Conservation (phyloP, 805 yeast species). For the Kuraishia floccosa region DNA sequence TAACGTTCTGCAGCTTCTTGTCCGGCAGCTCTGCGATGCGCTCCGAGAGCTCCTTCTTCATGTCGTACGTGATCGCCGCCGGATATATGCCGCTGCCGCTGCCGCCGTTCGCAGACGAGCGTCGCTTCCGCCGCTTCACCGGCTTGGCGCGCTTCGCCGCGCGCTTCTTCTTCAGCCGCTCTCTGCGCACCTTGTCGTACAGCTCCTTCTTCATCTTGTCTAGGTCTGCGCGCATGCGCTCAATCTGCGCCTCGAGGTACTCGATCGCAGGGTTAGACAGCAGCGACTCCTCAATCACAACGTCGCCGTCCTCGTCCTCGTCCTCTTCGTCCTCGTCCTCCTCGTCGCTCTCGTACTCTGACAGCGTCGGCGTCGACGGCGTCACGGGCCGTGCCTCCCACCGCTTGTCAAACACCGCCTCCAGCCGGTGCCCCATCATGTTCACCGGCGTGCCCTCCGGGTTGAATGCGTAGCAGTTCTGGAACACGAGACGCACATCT, state of each 20-base stretch:
- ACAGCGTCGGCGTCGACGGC: conserved; percentile 41
- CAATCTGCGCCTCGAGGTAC: conserved; percentile 77
- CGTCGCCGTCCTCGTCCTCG: conserved; percentile 39
- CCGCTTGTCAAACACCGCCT: conserved; percentile 72
- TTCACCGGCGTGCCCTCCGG: conserved; percentile 97
- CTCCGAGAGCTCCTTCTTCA: conserved; percentile 91
- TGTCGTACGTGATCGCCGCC: conserved; percentile 70
- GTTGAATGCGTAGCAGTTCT: conserved; percentile 84
- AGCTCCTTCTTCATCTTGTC: conserved; percentile 74
- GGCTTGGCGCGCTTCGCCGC: conserved; percentile 22
- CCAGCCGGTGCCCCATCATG: conserved; percentile 88
- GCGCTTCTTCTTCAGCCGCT: conserved; percentile 38
- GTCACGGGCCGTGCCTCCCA: conserved; percentile 83
- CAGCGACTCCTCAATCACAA: conserved; percentile 45
- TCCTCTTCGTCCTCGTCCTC: conserved; percentile 33
- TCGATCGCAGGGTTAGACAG: conserved; percentile 85
- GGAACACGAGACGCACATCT: conserved; percentile 76
- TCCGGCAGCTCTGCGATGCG: conserved; percentile 68
- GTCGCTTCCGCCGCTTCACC: conserved; percentile 9
- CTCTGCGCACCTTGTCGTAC: conserved; percentile 53
- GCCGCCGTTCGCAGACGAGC: conserved; percentile 7
- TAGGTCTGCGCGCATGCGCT: conserved; percentile 76
- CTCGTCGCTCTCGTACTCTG: conserved; percentile 29
- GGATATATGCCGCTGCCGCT: conserved; percentile 12
- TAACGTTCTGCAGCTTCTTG: conserved; percentile 70